Base-by-base conservation (phyloP, 257 asterid genomes). In the Nicotiana otophora region DNA sequence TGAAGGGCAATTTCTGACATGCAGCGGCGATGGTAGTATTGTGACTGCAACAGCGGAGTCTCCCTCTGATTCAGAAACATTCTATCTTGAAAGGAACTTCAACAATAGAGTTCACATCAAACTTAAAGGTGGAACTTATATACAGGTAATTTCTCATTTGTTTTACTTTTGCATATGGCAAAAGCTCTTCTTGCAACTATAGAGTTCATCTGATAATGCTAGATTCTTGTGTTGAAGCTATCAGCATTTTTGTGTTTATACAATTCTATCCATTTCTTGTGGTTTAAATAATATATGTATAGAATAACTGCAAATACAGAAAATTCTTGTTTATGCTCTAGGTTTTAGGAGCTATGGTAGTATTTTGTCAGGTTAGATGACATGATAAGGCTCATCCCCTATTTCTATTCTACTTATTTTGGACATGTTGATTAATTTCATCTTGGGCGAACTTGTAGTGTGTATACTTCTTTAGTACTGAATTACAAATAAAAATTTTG, bases 1-100 rank as follows among this genome's bases (percentile, higher is more conserved):
- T 68, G 85, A 85, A 81, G 97, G 95, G 83, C 91, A 90, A 68
- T 93, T 95, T 86, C 88, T 95, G 46, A 88, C 90, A 16, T 91
- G 95, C 65, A 64, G 81, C 77, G 92, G 90, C 17, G 91, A 87
- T 60, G 95, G 95, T 23, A 81, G 82, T 75, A 81, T 36, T 34
- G 92, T 90, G 60, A 84, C 88, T 78, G 95, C 98, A 17, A 75
- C 85, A 14, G 88, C 92, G 65, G 89, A 87, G 55, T 88, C 89
- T 30, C 87, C 93, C 7, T 90, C 92, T 60, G 84, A 39, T 55
- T 74, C 90, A 16, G 98, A 93, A 83, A 90, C 95, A 62, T 95
- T 95, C 88, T 86, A 89, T 86, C 9, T 95, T 15, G 98, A 93
- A 90, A 88, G 97, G 82, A 89, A 88, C 84, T 54, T 66, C 10